Conservation (phyloP, 129 eudicot genomes). For the Mikania micrantha region DNA sequence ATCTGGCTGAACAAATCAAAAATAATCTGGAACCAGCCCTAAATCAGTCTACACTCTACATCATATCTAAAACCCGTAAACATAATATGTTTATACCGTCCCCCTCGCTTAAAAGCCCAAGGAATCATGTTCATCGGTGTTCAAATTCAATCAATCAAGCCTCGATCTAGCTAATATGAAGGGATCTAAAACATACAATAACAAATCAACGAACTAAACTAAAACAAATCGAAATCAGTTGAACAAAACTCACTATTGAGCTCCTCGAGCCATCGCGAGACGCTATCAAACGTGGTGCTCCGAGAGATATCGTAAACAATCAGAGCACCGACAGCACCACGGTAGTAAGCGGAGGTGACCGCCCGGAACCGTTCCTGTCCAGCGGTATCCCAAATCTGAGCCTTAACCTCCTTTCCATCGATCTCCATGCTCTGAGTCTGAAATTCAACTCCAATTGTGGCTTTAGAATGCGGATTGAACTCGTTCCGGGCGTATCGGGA, state of each 20-base stretch:
- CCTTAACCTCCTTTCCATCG: constrained; percentile 79
- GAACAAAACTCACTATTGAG: constrained; percentile 46
- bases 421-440: constrained; percentile 75
- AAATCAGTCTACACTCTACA: too few species aligned
- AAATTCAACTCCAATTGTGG: constrained; percentile 82
- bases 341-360: constrained; percentile 75
- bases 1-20: too few species aligned
- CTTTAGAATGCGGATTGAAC: constrained; percentile 71
- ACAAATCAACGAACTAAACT: not conserved
- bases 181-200: constrained; percentile 3
- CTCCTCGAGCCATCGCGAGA: constrained; percentile 70
- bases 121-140: not conserved
- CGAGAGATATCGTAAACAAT: constrained; percentile 69
- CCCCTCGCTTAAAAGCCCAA: too few species aligned
- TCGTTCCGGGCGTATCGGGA: constrained; percentile 74
- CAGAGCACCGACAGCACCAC: constrained; percentile 83
- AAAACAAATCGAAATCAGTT: constrained; percentile 2
- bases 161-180: constrained; percentile 19
- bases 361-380: constrained; percentile 89
- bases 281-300: constrained; percentile 60
- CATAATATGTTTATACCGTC: too few species aligned
- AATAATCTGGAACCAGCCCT: too few species aligned
- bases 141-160: not conserved
- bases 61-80: too few species aligned
- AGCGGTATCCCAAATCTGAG: constrained; percentile 97